Evolutionary conservation across 2,329 filamentous ascomycete species (phyloP).

Genomic region (Ascochyta clinopodiicola): DNA sequence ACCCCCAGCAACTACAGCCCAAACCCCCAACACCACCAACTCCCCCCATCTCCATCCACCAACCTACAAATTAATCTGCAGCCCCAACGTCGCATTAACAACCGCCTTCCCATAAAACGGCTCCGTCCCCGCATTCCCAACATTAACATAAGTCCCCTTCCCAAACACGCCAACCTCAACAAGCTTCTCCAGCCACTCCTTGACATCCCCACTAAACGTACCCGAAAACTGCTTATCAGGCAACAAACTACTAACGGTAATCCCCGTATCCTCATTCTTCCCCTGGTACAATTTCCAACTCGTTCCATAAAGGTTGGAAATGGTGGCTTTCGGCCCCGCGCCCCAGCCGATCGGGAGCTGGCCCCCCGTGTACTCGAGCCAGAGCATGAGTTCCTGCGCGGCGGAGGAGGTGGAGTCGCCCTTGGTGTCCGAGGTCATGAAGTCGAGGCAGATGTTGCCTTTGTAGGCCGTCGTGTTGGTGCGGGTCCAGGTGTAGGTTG

Average conservation of each 20-base stretch:
- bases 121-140: conserved; percentile 51
- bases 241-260: conserved; percentile 51
- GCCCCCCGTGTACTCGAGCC: conserved; percentile 54
- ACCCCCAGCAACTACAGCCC: no score
- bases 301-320: conserved; percentile 43
- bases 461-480: conserved; percentile 53
- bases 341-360: conserved; percentile 55
- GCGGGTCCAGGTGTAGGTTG: conserved; percentile 50
- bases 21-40: no score
- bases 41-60: neutral
- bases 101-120: conserved; percentile 31
- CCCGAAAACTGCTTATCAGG: conserved; percentile 50
- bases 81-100: conserved; percentile 27
- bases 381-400: conserved; percentile 55
- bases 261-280: conserved; percentile 52
- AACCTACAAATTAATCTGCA: conserved; percentile 27
- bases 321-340: conserved; percentile 20
- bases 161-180: conserved; percentile 48
- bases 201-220: conserved; percentile 49
- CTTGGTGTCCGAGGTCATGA: conserved; percentile 53
- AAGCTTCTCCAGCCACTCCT: conserved; percentile 52
- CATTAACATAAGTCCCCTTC: conserved; percentile 51
- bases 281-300: conserved; percentile 54
- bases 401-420: conserved; percentile 51
- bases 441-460: conserved; percentile 54